Evolutionary conservation across 2,329 filamentous ascomycete species (phyloP).

Genomic region (Dactylellina parvicollis): DNA sequence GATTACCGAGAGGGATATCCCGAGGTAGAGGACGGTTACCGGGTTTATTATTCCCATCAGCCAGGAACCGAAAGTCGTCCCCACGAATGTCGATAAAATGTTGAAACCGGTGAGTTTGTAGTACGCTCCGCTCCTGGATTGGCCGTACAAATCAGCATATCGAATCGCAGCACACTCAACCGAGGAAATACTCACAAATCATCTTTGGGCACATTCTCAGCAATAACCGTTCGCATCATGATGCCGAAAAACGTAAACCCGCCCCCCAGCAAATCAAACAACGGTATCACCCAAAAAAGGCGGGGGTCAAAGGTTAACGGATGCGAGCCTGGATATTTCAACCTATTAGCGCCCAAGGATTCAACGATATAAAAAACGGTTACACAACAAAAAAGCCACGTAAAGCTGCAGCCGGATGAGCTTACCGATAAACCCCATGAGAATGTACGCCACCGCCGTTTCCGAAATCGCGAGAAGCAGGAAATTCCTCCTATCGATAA

Average conservation of each 20-base stretch:
- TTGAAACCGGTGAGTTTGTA: slow-evolving; percentile 47
- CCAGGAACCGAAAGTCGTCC: slow-evolving; percentile 39
- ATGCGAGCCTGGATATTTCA: slow-evolving; percentile 20
- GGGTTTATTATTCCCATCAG: slow-evolving; percentile 33
- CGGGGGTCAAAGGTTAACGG: slow-evolving; percentile 40
- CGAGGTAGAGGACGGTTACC: slow-evolving; percentile 39
- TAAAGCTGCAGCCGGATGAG: too few species aligned
- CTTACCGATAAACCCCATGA: slow-evolving; percentile 48
- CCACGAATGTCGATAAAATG: slow-evolving; percentile 45
- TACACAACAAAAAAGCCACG: too few species aligned
- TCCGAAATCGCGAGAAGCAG: slow-evolving; percentile 31
- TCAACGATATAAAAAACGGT: background rate
- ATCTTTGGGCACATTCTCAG: slow-evolving; percentile 47
- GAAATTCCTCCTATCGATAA: slow-evolving; percentile 45
- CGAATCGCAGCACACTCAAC: background rate
- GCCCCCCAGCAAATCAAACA: slow-evolving; percentile 48
- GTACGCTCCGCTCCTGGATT: slow-evolving; percentile 30
- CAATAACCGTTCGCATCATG: slow-evolving; percentile 47
- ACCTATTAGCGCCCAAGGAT: background rate
- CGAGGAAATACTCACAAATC: slow-evolving; percentile 35
- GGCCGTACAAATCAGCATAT: background rate
- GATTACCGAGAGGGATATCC: slow-evolving; percentile 20
- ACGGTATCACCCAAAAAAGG: slow-evolving; percentile 38
- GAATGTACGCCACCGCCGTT: slow-evolving; percentile 19
- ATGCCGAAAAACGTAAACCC: slow-evolving; percentile 51